Percentiles rank a stretch among this genome's conserved stretches.
Evolutionary conservation across 2,329 filamentous ascomycete genomes (phyloP).

Genomic region (Colletotrichum sidae): DNA sequence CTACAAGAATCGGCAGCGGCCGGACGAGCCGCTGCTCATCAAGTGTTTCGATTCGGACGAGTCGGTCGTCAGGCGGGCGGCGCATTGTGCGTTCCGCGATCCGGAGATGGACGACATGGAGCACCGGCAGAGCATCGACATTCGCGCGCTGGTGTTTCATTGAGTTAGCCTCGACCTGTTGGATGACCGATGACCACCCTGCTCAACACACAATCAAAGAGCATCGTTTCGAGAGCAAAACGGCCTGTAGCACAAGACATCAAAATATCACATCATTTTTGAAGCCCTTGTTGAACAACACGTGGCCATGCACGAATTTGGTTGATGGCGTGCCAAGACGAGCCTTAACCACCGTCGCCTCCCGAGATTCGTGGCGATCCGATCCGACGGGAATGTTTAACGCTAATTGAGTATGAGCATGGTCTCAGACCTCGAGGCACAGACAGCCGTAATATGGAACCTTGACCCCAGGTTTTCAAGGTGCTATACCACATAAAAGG

Average conservation of each 20-base stretch:
- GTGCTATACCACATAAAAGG: no score
- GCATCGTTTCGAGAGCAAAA: no score
- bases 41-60: constrained; percentile 71
- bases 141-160: constrained; percentile 83
- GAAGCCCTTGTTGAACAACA: constrained; percentile 1
- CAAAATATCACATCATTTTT: not conserved
- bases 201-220: no score
- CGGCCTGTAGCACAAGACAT: not conserved
- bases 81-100: constrained; percentile 85
- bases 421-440: not conserved
- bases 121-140: constrained; percentile 88
- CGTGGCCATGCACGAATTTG: constrained; percentile 1
- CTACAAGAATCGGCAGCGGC: constrained; percentile 62
- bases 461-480: not conserved
- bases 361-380: not conserved
- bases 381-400: not conserved
- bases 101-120: constrained; percentile 76
- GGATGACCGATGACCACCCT: no score
- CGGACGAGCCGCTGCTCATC: constrained; percentile 68
- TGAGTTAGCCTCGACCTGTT: not conserved
- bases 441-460: no score
- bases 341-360: not conserved
- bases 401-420: not conserved
- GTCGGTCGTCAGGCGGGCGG: constrained; percentile 66
- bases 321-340: constrained; percentile 1